Evolutionary conservation across 768 basidiomycete genomes (phyloP), one percentile per base, ranked within the genome.

Genomic region (Mrakia frigida): DNA sequence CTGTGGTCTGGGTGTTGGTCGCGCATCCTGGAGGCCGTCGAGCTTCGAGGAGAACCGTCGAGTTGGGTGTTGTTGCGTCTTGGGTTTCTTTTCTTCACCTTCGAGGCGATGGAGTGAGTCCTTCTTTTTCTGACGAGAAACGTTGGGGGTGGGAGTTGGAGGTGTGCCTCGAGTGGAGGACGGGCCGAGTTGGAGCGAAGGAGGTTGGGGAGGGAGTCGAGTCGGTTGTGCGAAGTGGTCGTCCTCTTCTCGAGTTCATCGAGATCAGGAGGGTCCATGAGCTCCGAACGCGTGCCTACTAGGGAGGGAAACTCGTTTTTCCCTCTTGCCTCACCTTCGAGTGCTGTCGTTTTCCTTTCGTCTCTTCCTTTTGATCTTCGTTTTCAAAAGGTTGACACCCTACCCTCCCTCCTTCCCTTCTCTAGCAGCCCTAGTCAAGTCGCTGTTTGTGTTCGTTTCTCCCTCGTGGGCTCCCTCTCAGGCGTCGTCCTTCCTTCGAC

Each of bases 401-500:
- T 37, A 6, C 65, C 65, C 37, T 43, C 65, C 37, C n/a, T 16
- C 35, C 37, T 33, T 31, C 61, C 28, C 28, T 35, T 25, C 35
- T 50, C 18, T 18, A 50, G 46, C 21, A 18, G n/a, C n/a, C n/a
- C 28, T 39, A 18, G 21, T 43, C 37, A 9, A 67, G 16, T 21
- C 37, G 18, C 10, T 63, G 25, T 9, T 33, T 37, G 21, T 5
- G 11, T 4, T 7, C 16, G 3, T 52, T 18, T 52, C 16, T 28
- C 56, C 28, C 53, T 97, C 95, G 33, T 90, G 93, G 79, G 90
- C 92, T 50, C 94, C 96, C 31, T 43, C 74, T 28, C 56, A 41
- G 25, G 13, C 18, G 35, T 53, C 43, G 50, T 53, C 61, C 59
- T 31, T 75, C 33, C 28, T 35, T 50, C 43, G 43, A 11, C 3